These are phyloP conservation scores for Xylaria venustula DNA, from an alignment of 495 filamentous ascomycete species.

Conservation along the genomic window DNA sequence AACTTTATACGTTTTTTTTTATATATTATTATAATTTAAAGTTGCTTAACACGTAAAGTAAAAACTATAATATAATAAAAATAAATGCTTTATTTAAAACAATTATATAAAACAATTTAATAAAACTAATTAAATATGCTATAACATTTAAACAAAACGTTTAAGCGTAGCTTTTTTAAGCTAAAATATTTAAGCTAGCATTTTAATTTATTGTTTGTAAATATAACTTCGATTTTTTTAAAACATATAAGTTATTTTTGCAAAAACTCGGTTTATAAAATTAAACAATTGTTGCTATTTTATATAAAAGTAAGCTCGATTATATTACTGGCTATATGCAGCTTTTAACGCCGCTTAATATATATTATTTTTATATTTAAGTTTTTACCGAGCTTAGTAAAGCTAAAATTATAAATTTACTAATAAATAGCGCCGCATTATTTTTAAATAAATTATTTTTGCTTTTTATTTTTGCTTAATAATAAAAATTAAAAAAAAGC, in stretches of 20 bases:
- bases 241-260: background rate
- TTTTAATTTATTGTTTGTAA: background rate
- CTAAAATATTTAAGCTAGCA: background rate
- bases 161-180: background rate
- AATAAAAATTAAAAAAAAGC: background rate
- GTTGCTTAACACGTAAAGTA: background rate
- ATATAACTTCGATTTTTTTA: background rate
- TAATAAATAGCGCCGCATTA: background rate
- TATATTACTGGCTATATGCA: background rate
- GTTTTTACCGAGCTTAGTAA: background rate
- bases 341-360: background rate
- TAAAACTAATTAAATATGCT: background rate
- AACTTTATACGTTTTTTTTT: background rate
- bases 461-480: background rate
- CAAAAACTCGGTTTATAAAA: background rate
- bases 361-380: background rate
- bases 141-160: background rate
- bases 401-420: background rate
- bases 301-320: background rate
- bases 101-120: no score
- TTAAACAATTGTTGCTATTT: background rate
- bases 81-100: background rate
- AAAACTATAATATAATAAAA: no score
- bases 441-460: background rate
- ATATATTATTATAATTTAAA: background rate